These are phyloP conservation scores for Debaryomyces nepalensis DNA, from an alignment of 1,139 yeast species.

Conservation along the genomic window DNA sequence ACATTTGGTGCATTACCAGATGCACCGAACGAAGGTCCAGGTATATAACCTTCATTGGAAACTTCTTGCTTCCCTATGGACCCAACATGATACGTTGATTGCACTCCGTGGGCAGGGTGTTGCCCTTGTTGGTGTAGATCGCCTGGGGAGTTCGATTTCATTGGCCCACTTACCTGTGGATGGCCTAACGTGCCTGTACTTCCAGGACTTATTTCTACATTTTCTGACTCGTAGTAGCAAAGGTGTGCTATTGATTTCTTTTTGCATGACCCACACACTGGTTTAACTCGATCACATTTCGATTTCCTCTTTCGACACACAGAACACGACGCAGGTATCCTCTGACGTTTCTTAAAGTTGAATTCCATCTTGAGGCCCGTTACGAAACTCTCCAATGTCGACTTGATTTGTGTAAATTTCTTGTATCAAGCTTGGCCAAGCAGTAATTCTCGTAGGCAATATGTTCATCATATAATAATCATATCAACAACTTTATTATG, in stretches of 20 bases:
- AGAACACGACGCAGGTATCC: constrained; percentile 51
- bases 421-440: too few relatives aligned
- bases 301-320: constrained; percentile 53
- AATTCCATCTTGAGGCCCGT: constrained; percentile 18
- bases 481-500: too few relatives aligned
- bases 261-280: constrained; percentile 74
- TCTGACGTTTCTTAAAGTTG: constrained; percentile 43
- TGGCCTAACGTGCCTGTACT: constrained; percentile 14
- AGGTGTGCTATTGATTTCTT: constrained; percentile 76
- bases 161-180: constrained; percentile 11
- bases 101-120: not conserved
- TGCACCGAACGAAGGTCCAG: not conserved
- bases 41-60: not conserved
- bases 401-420: not conserved
- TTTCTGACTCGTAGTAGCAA: constrained; percentile 62
- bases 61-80: not conserved
- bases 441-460: too few relatives aligned
- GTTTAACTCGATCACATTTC: constrained; percentile 65
- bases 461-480: too few relatives aligned
- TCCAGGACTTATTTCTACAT: constrained; percentile 2
- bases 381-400: not conserved
- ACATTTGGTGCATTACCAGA: constrained; percentile 4
- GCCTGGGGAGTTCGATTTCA: not conserved
- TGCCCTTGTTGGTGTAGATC: not conserved
- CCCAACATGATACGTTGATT: not conserved